Base-by-base conservation (phyloP, 345 rosid species). In the Ceriops decandra region DNA sequence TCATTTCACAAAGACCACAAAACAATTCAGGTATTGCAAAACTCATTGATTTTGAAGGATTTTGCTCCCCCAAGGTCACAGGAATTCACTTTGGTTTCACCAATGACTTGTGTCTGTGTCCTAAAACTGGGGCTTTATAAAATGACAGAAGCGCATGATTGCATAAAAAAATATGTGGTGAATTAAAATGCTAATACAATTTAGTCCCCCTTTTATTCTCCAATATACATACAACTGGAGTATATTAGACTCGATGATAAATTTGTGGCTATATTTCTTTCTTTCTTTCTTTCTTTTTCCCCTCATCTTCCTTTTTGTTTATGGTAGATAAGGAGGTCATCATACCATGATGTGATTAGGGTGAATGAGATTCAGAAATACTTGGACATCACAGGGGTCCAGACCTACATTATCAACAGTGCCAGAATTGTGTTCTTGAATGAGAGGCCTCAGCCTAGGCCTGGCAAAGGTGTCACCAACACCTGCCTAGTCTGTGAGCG, bases 321-420 rank as follows among this genome's bases (percentile, higher is more conserved):
- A 1, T 57, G 58, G 68, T 82, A 92, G 99, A 95, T 95, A 82
- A 85, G 99, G 84, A 88, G 99, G 74, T 95, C 99, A 2, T 95
- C 98, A 0, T 95, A 95, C 85, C 99, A 95, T 80, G 98, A 92
- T 82, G 99, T 95, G 64, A 90, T 92, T n/a, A 86, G 99, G 71
- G 98, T 92, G 26, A 79, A 85, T 42, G 99, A 95, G 81, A 88
- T 95, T 56, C 95, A 90, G 81, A 95, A 89, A 74, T 81, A 85
- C 61, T 70, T 95, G 78, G 98, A 92, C 78, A 90, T 95, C 46
- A 68, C 87, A 8, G 95, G 93, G n/a, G 87, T 95, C 30, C 98
- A 95, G 72, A 95, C 98, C 13, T 95, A 95, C 84, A 90, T 95
- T 62, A 95, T 95, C 57, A 95, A 95, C 83, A 95, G 99, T 71